Conservation (phyloP, 2,329 filamentous ascomycete species). For the Zymoseptoria ardabiliae region DNA sequence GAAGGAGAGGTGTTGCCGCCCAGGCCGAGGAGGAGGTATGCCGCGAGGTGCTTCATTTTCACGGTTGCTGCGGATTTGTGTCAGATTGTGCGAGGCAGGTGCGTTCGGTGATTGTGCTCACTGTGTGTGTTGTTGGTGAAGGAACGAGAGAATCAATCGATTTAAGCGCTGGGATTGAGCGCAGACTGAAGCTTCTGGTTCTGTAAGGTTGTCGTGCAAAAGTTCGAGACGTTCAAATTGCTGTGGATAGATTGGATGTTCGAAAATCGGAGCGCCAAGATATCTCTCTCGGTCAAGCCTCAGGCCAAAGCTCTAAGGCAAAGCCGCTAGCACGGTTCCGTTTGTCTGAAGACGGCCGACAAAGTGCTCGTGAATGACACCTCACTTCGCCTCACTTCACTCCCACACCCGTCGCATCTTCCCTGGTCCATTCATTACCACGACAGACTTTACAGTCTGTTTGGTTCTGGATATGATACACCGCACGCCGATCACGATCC, state of each 20-base stretch:
- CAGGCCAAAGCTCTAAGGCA: no score
- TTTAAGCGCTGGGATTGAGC: slow-evolving; percentile 88
- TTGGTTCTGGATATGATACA: background rate
- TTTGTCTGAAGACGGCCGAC: no score
- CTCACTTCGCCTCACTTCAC: background rate
- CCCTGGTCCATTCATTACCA: background rate
- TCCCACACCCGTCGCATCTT: background rate
- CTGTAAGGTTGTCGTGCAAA: slow-evolving; percentile 28
- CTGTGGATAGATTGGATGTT: background rate
- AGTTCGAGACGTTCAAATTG: background rate
- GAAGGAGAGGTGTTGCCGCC: slow-evolving; percentile 87
- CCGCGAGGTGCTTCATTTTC: slow-evolving; percentile 99
- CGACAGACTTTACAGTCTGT: background rate
- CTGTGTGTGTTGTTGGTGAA: slow-evolving; percentile 15
- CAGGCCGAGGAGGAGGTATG: slow-evolving; percentile 94
- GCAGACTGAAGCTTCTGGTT: slow-evolving; percentile 99
- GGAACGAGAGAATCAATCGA: slow-evolving; percentile 97
- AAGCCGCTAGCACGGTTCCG: no score
- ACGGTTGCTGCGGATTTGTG: slow-evolving; percentile 19
- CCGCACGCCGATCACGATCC: background rate
- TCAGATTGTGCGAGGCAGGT: background rate
- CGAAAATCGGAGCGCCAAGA: background rate
- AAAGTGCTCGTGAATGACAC: background rate
- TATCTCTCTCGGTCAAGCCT: background rate
- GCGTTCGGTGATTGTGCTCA: slow-evolving; percentile 7